Evolutionary conservation across 352 stramenopile species (phyloP), one percentile per base, ranked within the genome.

Genomic region (Phytophthora aleatoria): DNA sequence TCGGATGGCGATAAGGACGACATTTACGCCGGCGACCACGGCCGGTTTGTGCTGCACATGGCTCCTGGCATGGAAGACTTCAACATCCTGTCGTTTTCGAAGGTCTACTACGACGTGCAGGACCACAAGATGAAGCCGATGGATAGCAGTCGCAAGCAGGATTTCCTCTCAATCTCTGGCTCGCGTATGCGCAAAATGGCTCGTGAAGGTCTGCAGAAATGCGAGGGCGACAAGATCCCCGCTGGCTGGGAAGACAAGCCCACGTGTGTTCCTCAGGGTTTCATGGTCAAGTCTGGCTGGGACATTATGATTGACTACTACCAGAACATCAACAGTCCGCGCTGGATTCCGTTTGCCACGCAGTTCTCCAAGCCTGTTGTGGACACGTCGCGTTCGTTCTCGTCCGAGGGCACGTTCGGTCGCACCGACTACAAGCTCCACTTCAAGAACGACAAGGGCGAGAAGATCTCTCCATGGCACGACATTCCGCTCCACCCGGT

Each of bases 261-360:
- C 3, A 96, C 86, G 49, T 99, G 97, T 71, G 91, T 99, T 41
- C 97, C 97, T 26, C 96, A 95, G 64, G 96, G 97, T 31, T 99
- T 99, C 66, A 99, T 99, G 97, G 96, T 98, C 55, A 96, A 97
- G 53, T 97, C 95, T 58, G 97, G 97, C 47, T 99, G 97, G 97
- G 92, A 99, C 56, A 97, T 98, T 61, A 98, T 99, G 69, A 98
- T 98, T 48, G 94, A 99, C 67, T 99, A 99, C 71, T 99, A 99
- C 83, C 94, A 97, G 72, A 97, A 99, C 63, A 84, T 97, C 57
- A 85, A 98, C 57, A 92, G 79, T n/a, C 72, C 83, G 16, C 82
- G 79, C 16, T 92, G 85, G 81, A 87, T 92, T 33, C 83, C 81
- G 45, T 95, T 90, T 61, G 76, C 83, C n/a, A 91, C 75, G 28